phyloP scores from a whole-genome alignment of 2,329 filamentous ascomycete species.

The Akanthomyces uredinophilus region DNA sequence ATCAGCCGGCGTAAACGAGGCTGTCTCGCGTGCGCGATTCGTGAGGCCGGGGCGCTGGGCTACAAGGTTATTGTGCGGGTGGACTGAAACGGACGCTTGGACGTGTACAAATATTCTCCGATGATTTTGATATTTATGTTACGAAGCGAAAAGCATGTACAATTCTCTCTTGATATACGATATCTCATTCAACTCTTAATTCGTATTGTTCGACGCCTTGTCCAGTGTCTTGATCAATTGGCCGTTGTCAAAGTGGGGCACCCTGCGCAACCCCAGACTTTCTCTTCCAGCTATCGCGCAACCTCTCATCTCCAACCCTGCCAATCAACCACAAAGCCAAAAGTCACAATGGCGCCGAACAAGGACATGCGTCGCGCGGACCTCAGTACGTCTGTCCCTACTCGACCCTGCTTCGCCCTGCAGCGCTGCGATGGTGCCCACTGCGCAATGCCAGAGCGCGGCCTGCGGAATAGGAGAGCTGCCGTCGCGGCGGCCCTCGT shows the following conservation, averaged over 20 bases:
- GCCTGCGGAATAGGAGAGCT: neutral
- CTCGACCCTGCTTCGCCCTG: neutral
- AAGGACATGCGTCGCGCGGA: slow-evolving; percentile 74
- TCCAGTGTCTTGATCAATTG: no score
- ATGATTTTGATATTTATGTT: neutral
- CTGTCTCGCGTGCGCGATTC: slow-evolving; percentile 68
- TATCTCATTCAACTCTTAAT: neutral
- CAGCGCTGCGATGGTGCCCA: neutral
- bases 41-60: slow-evolving; percentile 66
- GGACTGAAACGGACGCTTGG: slow-evolving; percentile 32
- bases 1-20: slow-evolving; percentile 62
- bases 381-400: slow-evolving; percentile 54
- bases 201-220: neutral
- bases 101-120: neutral
- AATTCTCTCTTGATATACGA: neutral
- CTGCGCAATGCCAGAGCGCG: neutral
- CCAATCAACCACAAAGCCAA: neutral
- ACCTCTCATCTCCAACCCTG: neutral
- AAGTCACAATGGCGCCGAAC: slow-evolving; percentile 55
- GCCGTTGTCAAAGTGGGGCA: neutral
- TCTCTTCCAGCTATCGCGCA: neutral
- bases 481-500: neutral
- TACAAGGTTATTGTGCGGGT: slow-evolving; percentile 63
- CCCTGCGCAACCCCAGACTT: slow-evolving; percentile 1
- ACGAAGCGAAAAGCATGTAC: slow-evolving; percentile 4